Evolutionary conservation across 371 early-diverging fungal genomes (phyloP).

Genomic region (Amoeboaphelidium protococcarum): DNA sequence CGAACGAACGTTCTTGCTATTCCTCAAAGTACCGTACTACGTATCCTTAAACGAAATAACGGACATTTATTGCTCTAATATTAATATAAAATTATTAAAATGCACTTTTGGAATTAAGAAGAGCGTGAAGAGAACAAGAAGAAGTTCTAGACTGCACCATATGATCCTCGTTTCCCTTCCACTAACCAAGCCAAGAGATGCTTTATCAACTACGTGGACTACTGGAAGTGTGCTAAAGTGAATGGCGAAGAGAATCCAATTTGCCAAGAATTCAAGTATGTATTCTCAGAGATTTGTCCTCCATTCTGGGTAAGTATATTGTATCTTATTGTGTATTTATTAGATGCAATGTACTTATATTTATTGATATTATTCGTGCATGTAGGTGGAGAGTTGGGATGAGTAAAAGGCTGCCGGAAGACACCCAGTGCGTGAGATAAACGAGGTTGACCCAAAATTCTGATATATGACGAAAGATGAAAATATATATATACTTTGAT

Average conservation of each 20-base stretch:
- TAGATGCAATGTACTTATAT: neutral
- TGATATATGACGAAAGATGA: too few species aligned
- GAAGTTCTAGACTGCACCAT: slow-evolving; percentile 16
- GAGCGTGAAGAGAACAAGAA: neutral
- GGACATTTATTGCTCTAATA: too few species aligned
- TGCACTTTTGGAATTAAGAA: neutral
- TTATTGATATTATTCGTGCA: neutral
- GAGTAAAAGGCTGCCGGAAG: neutral
- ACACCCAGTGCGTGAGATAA: neutral
- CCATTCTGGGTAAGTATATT: slow-evolving; percentile 42
- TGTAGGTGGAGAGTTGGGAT: neutral
- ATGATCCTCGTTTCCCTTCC: slow-evolving; percentile 70
- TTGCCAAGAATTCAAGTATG: slow-evolving; percentile 54
- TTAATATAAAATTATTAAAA: too few species aligned
- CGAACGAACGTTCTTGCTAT: too few species aligned
- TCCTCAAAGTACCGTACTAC: too few species aligned
- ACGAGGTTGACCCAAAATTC: neutral
- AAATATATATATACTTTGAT: too few species aligned
- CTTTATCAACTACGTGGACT: slow-evolving; percentile 8
- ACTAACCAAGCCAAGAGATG: slow-evolving; percentile 55
- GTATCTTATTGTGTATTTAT: neutral
- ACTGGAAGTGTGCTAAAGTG: slow-evolving; percentile 25
- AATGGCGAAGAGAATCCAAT: slow-evolving; percentile 72
- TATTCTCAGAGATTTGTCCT: slow-evolving; percentile 58
- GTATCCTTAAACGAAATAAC: too few species aligned